Base-by-base conservation (phyloP, 805 yeast species). In the Teunomyces panamensis region DNA sequence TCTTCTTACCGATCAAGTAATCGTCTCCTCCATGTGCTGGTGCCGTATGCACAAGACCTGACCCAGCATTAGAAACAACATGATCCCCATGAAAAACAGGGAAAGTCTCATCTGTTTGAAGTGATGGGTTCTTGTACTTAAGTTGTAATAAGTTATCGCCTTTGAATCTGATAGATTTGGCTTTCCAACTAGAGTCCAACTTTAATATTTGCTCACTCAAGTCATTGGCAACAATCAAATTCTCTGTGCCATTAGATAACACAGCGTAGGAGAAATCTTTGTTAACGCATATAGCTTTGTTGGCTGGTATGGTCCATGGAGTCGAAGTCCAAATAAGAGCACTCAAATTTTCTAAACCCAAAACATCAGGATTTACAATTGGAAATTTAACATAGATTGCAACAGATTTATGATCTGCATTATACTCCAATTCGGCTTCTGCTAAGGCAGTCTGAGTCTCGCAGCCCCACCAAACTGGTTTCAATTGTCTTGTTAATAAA, bases 1-100 rank as follows among this genome's bases (percentile, higher is more conserved):
- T 67, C 17, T 71, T 65, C 48, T 78, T 64, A 30, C 96, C 92
- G 30, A 85, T 75, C 6, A 84, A 58, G 61, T 88, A 91, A 70
- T 94, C 99, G 55, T 94, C 99, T 57, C 83, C 80, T 58, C 99
- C 99, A 63, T 94, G 99, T 0, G 97, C 98, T 1, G 99, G 98
- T 0, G 99, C 98, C 16, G 89, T 87, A 62, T 94, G 99, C 1
- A 94, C 99, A 10, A 94, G 69, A 2, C 99, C 99, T 0, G 99
- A 89, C 64, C 99, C 99, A 0, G 94, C 82, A 0, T 77, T 55
- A 48, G 79, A 79, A 0, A 89, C 81, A 9, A 95, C 98, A 64
- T 91, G 96, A 46, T 77, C 80, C 4, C 94, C 97, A 48, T 81
- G 84, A 3, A 92, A 52, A 3, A 92, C 67, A 0, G 96, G 96